Evolutionary conservation across 192 early-diverging fungal species (phyloP).

Genomic region (Coemansia sp.): DNA sequence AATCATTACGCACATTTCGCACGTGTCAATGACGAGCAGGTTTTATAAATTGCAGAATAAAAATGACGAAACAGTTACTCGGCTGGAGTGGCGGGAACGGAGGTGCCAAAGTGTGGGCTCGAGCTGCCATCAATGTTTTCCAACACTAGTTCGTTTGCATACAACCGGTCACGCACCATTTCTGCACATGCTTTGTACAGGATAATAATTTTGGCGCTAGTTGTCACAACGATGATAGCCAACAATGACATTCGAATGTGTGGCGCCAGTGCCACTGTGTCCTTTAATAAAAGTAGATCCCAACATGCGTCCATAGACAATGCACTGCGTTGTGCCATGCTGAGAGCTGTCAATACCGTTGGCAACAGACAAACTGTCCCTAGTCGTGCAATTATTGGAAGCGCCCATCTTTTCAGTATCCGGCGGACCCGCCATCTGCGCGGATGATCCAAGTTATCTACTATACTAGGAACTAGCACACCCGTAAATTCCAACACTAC

Average conservation of each 20-base stretch:
- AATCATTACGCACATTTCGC: background rate
- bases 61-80: background rate
- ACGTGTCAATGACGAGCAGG: background rate
- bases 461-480: background rate
- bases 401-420: background rate
- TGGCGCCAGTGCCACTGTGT: background rate
- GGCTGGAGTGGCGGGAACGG: background rate
- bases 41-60: background rate
- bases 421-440: background rate
- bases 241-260: background rate
- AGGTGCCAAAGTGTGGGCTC: background rate
- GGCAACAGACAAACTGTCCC: background rate
- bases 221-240: background rate
- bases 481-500: background rate
- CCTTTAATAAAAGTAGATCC: background rate
- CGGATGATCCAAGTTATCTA: background rate
- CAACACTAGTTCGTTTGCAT: background rate
- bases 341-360: background rate
- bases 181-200: background rate
- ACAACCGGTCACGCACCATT: constrained; percentile 2
- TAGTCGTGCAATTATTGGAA: background rate
- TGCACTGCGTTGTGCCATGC: background rate
- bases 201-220: background rate
- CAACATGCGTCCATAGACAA: background rate
- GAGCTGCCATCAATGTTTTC: constrained; percentile 16